Evolutionary conservation across 345 rosid genomes (phyloP).

Genomic region (Populus nigra): DNA sequence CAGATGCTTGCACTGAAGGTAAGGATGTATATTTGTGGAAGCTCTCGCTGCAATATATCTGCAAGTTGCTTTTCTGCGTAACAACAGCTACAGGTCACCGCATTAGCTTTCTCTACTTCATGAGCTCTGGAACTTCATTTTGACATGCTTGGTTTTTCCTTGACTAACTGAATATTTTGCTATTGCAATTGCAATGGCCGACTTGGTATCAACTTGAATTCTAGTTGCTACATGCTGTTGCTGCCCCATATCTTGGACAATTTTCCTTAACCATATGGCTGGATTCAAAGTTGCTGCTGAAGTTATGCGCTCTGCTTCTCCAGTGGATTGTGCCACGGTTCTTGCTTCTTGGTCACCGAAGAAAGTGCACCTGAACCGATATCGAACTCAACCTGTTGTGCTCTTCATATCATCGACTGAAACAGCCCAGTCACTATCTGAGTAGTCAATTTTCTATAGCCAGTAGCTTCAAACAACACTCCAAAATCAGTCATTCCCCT

Average conservation of each 20-base stretch:
- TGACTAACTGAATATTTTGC: neutral
- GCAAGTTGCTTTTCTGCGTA: neutral
- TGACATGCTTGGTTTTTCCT: neutral
- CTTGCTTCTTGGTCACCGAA: constrained; percentile 5
- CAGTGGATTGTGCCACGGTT: neutral
- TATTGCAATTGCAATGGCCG: neutral
- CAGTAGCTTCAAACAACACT: neutral
- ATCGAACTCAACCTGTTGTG: neutral
- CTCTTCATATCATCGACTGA: neutral
- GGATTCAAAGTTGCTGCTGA: neutral
- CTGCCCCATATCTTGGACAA: neutral
- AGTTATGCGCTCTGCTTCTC: neutral
- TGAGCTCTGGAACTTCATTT: neutral
- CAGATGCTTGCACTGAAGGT: neutral
- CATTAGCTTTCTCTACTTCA: neutral
- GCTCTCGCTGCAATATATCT: neutral
- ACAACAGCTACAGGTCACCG: neutral
- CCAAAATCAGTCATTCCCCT: neutral
- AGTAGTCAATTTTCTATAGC: neutral
- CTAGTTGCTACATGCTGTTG: neutral
- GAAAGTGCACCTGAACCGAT: neutral
- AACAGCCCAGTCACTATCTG: neutral
- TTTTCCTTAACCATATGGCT: neutral
- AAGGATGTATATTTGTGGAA: neutral
- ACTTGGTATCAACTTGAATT: neutral